These are phyloP conservation scores for Arctostaphylos glauca DNA, from an alignment of 148 eudicot genomes.

Conservation along the genomic window DNA sequence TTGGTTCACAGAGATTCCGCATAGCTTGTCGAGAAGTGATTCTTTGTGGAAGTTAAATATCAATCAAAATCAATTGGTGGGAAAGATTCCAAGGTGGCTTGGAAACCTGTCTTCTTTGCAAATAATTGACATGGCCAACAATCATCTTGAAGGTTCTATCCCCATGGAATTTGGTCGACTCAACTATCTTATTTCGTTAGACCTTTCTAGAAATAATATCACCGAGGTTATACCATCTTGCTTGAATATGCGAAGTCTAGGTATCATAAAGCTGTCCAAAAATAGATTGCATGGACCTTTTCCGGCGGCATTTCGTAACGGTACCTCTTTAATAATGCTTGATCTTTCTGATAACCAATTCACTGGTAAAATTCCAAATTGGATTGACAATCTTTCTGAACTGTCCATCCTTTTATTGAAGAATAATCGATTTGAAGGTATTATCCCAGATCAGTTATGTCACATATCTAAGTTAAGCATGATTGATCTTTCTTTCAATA, in stretches of 20 bases:
- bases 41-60: too few relatives aligned
- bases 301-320: background rate
- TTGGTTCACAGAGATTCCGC: too few relatives aligned
- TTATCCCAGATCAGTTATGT: background rate
- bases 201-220: background rate
- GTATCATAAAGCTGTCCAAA: background rate
- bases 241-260: background rate
- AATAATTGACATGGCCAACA: background rate
- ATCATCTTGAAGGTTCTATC: constrained; percentile 8
- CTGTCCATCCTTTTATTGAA: too few relatives aligned
- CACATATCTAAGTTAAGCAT: background rate
- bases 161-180: background rate
- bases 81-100: too few relatives aligned
- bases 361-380: background rate
- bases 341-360: background rate
- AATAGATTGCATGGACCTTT: background rate
- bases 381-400: background rate
- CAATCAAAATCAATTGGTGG: too few relatives aligned
- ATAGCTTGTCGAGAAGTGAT: too few relatives aligned
- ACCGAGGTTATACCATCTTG: background rate
- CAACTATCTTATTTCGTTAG: background rate
- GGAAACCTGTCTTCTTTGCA: too few relatives aligned
- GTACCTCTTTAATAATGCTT: background rate
- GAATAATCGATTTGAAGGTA: background rate
- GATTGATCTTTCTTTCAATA: background rate